Evolutionary conservation across 805 yeast genomes (phyloP).

Genomic region (Saturnispora saitoi): DNA sequence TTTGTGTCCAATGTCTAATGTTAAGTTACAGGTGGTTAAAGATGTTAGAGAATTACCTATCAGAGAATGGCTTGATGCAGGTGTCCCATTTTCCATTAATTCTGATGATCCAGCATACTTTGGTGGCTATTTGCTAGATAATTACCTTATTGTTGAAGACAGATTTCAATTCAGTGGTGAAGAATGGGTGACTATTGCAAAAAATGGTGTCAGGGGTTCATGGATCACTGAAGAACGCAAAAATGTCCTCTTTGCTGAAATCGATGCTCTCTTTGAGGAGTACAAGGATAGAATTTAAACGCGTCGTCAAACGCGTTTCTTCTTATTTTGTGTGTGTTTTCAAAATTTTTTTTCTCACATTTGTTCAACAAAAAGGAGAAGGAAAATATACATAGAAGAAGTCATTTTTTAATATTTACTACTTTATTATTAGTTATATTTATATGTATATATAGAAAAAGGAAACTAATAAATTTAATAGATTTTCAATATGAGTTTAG

Average conservation of each 20-base stretch:
- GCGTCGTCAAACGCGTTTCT: neutral
- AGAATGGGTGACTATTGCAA: slow-evolving; percentile 58
- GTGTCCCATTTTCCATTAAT: slow-evolving; percentile 67
- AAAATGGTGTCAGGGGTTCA: slow-evolving; percentile 61
- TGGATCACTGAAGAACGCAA: slow-evolving; percentile 59
- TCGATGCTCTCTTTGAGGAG: slow-evolving; percentile 33
- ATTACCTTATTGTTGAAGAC: slow-evolving; percentile 57
- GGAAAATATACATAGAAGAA: neutral
- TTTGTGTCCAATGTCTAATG: slow-evolving; percentile 72
- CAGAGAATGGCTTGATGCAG: slow-evolving; percentile 45
- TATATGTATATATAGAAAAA: neutral
- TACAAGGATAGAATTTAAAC: slow-evolving; percentile 15
- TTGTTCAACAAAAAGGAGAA: neutral
- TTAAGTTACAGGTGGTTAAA: slow-evolving; percentile 64
- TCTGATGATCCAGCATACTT: slow-evolving; percentile 79
- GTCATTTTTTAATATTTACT: neutral
- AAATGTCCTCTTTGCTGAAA: slow-evolving; percentile 34
- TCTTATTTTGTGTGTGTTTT: neutral
- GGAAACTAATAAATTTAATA: neutral
- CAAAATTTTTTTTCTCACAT: neutral
- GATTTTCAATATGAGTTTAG: neutral
- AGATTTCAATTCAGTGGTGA: slow-evolving; percentile 52
- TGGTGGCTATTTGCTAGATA: slow-evolving; percentile 77
- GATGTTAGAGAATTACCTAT: slow-evolving; percentile 64
- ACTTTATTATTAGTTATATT: neutral